phyloP scores from a whole-genome alignment of 768 basidiomycete species.

The Candolleomyces eurysporus region DNA sequence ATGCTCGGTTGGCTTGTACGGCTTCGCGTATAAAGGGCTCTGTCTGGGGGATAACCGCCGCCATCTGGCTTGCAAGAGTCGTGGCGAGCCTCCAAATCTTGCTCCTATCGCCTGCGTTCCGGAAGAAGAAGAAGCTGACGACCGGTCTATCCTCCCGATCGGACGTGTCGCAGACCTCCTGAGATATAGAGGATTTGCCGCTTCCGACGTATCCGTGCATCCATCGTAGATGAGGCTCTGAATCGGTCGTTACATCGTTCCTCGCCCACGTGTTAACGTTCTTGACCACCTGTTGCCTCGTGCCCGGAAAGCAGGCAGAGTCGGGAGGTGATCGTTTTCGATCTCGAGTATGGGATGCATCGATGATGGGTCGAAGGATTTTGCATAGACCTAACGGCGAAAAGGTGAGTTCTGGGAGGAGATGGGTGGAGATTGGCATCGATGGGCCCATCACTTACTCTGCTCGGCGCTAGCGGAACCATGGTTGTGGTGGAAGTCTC shows the following conservation, averaged over 20 bases:
- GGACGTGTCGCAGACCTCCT: background rate
- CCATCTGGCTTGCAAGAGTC: background rate
- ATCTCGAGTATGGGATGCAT: background rate
- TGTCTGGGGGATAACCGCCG: background rate
- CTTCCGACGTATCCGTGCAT: background rate
- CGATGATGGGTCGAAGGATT: background rate
- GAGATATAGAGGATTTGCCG: constrained; percentile 5
- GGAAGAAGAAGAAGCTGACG: constrained; percentile 5
- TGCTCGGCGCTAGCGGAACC: no score
- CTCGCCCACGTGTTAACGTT: background rate
- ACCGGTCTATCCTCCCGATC: background rate
- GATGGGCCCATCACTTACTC: no score
- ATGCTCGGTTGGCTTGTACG: background rate
- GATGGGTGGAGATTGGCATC: no score
- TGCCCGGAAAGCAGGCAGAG: background rate
- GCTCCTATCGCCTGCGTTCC: constrained; percentile 1
- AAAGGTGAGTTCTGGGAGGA: no score
- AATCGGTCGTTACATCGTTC: background rate
- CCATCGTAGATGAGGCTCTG: background rate
- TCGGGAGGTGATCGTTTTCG: background rate
- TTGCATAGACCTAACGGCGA: no score
- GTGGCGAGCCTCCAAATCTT: background rate
- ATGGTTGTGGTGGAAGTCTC: no score
- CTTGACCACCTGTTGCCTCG: background rate
- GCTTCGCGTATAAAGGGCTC: background rate